Evolutionary conservation across 140 eudicot genomes (phyloP).

Genomic region (Ambrosia hybrid): DNA sequence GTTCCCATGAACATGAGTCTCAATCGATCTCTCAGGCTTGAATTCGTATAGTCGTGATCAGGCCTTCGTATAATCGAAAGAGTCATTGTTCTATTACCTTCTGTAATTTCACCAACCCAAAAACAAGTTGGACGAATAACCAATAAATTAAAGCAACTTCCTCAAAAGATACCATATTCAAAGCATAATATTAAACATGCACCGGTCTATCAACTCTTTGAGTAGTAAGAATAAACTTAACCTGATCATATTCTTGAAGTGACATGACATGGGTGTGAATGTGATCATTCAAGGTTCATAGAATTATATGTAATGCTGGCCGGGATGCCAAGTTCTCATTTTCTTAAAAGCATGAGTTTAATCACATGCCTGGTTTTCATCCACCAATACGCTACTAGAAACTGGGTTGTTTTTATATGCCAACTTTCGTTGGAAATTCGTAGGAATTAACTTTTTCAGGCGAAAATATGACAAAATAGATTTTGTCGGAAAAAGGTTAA

Average conservation of each 20-base stretch:
- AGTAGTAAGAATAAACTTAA: slow-evolving; percentile 14
- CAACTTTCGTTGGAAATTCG: no score
- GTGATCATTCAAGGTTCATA: not conserved
- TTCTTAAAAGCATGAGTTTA: not conserved
- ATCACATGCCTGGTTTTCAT: not conserved
- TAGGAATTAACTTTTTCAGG: no score
- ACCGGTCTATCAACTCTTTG: not conserved
- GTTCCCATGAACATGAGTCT: no score
- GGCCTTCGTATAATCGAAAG: no score
- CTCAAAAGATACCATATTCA: slow-evolving; percentile 10
- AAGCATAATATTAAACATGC: slow-evolving; percentile 3
- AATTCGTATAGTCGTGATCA: no score
- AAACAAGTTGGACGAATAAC: slow-evolving; percentile 7
- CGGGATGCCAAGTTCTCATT: not conserved
- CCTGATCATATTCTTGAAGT: slow-evolving; percentile 11
- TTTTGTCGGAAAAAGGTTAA: no score
- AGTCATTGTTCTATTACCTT: no score
- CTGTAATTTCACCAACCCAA: not conserved
- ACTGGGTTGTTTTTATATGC: not conserved
- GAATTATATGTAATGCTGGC: not conserved
- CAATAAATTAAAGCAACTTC: not conserved
- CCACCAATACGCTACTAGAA: not conserved
- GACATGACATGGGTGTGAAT: not conserved
- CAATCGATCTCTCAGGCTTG: no score
- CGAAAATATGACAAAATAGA: no score